A percentile compares a stretch with the other conserved stretches of the same genome.
These are phyloP conservation scores for Salvia splendens DNA, from an alignment of 257 asterid species.

Conservation along the genomic window DNA sequence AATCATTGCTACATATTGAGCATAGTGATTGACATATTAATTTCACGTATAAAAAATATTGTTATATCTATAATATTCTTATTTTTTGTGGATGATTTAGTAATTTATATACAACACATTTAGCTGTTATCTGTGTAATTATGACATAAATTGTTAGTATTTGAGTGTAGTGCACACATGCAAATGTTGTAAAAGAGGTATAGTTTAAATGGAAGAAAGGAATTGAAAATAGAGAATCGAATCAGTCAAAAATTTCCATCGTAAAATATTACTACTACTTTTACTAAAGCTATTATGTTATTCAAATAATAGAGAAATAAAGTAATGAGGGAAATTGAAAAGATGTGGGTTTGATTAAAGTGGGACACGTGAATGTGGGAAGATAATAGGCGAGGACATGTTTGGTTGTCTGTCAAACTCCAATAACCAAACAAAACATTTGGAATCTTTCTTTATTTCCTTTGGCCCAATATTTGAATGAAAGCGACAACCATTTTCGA, in stretches of 20 bases:
- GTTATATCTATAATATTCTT: too few relatives aligned
- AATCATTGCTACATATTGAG: too few relatives aligned
- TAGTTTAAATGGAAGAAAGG: not conserved
- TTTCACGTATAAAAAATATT: too few relatives aligned
- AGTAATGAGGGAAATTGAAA: not conserved
- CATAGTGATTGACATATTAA: too few relatives aligned
- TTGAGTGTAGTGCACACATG: not conserved
- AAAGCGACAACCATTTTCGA: slow-evolving; percentile 27
- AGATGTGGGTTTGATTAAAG: slow-evolving; percentile 21
- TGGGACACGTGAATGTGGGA: slow-evolving; percentile 29
- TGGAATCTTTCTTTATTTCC: slow-evolving; percentile 49
- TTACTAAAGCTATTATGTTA: not conserved
- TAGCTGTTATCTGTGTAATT: too few relatives aligned
- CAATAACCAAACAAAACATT: slow-evolving; percentile 42
- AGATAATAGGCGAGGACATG: slow-evolving; percentile 21
- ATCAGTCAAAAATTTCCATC: not conserved
- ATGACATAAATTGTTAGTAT: too few relatives aligned
- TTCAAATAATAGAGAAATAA: not conserved
- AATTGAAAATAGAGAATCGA: not conserved
- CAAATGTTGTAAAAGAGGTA: not conserved
- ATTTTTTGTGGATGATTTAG: too few relatives aligned
- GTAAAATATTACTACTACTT: not conserved
- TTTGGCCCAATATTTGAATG: slow-evolving; percentile 32
- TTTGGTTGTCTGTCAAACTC: slow-evolving; percentile 31
- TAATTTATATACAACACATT: too few relatives aligned